These are phyloP conservation scores for Martiniozyma abietophila DNA, from an alignment of 805 yeast species.

Conservation along the genomic window DNA sequence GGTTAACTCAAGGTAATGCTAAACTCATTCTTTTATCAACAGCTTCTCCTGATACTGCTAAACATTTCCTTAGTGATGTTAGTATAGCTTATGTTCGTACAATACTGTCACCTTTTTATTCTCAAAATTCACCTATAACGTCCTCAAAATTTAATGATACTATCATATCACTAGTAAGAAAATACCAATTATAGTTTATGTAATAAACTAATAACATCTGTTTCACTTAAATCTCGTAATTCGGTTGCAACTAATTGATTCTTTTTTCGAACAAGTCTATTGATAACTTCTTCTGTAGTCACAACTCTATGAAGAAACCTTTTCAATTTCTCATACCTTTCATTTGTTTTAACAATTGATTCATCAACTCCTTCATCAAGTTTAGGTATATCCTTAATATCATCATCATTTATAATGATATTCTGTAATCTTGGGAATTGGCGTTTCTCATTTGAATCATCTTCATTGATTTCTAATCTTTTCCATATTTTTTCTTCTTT, in stretches of 20 bases:
- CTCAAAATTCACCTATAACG: constrained; percentile 62
- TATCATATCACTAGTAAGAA: constrained; percentile 63
- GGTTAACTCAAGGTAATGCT: constrained; percentile 78
- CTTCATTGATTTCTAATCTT: constrained; percentile 4
- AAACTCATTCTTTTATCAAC: constrained; percentile 64
- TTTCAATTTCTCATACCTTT: constrained; percentile 23
- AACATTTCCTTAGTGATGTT: constrained; percentile 75
- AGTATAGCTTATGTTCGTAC: constrained; percentile 86
- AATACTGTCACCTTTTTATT: constrained; percentile 78
- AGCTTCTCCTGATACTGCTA: constrained; percentile 52
- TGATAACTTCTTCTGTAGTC: constrained; percentile 18
- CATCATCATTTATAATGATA: no score
- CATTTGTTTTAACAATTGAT: neutral
- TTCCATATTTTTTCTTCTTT: constrained; percentile 42
- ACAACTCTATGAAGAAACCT: constrained; percentile 25
- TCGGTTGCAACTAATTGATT: constrained; percentile 16
- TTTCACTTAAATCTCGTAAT: constrained; percentile 16
- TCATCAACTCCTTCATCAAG: constrained; percentile 1
- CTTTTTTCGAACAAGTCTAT: constrained; percentile 15
- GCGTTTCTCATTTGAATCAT: neutral
- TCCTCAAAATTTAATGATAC: constrained; percentile 69
- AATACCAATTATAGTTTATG: constrained; percentile 45
- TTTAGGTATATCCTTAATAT: constrained; percentile 8
- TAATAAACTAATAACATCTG: constrained; percentile 26
- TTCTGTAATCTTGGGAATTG: no score